Percentiles rank a stretch among this genome's conserved stretches.
Conservation (phyloP, 805 yeast species). For the Saccharomycopsis guyanensis region DNA sequence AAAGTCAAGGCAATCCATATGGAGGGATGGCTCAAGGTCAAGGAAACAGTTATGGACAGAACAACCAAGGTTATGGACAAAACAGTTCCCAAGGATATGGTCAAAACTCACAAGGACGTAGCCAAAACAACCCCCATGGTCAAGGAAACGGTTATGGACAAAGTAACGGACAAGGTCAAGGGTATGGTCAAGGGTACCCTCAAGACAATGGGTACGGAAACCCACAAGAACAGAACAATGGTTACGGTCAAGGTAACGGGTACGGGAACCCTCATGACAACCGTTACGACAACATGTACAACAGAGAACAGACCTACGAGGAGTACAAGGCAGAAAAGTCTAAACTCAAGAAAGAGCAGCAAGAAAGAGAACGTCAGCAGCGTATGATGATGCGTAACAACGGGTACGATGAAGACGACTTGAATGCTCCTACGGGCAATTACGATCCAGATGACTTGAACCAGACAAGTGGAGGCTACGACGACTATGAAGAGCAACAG, state of each 20-base stretch:
- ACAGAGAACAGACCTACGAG: conserved; percentile 17
- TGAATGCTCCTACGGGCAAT: conserved; percentile 22
- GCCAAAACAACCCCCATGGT: neutral
- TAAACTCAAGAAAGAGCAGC: conserved; percentile 3
- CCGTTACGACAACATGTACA: conserved; percentile 1
- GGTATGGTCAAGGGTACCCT: conserved; percentile 1
- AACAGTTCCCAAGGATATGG: neutral
- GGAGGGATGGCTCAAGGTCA: neutral
- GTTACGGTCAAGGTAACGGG: neutral
- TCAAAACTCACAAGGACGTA: neutral
- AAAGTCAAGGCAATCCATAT: neutral
- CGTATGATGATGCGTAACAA: neutral
- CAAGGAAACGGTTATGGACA: neutral
- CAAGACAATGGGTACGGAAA: neutral
- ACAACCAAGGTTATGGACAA: neutral
- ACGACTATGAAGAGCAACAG: conserved; percentile 17
- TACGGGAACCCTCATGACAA: neutral
- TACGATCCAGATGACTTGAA: conserved; percentile 28
- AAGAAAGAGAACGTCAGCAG: neutral
- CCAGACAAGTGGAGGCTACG: conserved; percentile 21
- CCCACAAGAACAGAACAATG: neutral
- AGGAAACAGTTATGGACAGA: neutral
- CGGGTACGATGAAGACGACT: conserved; percentile 26
- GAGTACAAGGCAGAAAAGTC: conserved; percentile 16
- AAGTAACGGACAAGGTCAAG: neutral